These are phyloP conservation scores for Saccharomycopsis hybrid DNA, from an alignment of 1,139 yeast species.

Conservation along the genomic window DNA sequence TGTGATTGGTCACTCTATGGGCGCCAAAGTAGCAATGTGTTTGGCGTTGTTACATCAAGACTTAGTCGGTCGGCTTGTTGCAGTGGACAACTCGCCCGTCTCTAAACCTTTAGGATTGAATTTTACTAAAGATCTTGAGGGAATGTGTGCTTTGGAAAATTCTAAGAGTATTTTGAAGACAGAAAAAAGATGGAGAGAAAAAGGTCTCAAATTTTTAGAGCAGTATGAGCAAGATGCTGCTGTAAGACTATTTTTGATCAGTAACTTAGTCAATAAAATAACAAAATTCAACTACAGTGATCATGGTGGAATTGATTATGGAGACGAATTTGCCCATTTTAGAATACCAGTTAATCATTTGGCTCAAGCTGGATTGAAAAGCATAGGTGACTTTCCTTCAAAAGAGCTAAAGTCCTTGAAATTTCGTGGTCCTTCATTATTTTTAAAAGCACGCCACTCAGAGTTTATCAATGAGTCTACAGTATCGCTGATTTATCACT, in stretches of 20 bases:
- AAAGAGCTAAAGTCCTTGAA: conserved; percentile 25
- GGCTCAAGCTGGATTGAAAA: not conserved
- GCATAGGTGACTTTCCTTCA: conserved; percentile 40
- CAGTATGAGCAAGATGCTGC: conserved; percentile 5
- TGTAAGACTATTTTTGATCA: conserved; percentile 14
- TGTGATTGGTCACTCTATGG: conserved; percentile 48
- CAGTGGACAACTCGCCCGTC: conserved; percentile 45
- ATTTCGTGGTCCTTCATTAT: conserved; percentile 36
- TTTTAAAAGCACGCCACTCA: conserved; percentile 39
- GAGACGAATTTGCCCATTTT: conserved; percentile 27
- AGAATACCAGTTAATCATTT: conserved; percentile 29
- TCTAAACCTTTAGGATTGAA: conserved; percentile 27
- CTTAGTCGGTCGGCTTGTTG: conserved; percentile 30
- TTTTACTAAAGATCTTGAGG: conserved; percentile 31
- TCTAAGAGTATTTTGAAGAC: conserved; percentile 6
- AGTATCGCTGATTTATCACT: conserved; percentile 30
- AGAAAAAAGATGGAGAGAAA: conserved; percentile 18
- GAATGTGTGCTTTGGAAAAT: conserved; percentile 33
- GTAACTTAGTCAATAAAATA: conserved; percentile 15
- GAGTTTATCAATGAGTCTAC: conserved; percentile 34
- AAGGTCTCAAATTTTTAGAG: conserved; percentile 12
- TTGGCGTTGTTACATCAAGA: conserved; percentile 37
- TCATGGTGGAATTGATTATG: conserved; percentile 22
- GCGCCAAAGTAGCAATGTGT: conserved; percentile 48
- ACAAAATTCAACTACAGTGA: conserved; percentile 14